Percentiles rank a stretch among this genome's conserved stretches.
Evolutionary conservation across 2,329 filamentous ascomycete species (phyloP).

Genomic region (Myrmaecium sp.): DNA sequence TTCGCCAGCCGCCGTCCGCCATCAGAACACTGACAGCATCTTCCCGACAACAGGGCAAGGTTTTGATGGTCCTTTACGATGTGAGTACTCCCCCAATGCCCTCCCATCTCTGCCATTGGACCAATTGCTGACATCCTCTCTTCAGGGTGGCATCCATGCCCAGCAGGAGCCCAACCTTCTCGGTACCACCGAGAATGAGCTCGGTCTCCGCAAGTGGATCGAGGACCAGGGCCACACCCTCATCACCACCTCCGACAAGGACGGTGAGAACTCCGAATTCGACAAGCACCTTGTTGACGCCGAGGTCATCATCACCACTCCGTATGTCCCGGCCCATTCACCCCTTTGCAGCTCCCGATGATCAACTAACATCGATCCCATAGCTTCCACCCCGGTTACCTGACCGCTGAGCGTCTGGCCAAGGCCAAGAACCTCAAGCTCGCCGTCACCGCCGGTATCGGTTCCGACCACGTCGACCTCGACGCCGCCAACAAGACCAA

Average conservation of each 20-base stretch:
- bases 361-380: conserved; percentile 4
- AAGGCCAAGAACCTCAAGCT: conserved; percentile 99
- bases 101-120: conserved; percentile 3
- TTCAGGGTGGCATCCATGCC: conserved; percentile 63
- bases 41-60: conserved; percentile 71
- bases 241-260: conserved; percentile 95
- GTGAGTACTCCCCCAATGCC: conserved; percentile 31
- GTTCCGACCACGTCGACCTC: conserved; percentile 95
- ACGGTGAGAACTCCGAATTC: conserved; percentile 80
- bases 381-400: conserved; percentile 96
- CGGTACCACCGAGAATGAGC: conserved; percentile 95
- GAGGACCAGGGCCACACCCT: conserved; percentile 94
- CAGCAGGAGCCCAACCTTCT: conserved; percentile 74
- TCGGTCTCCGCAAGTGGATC: conserved; percentile 92
- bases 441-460: conserved; percentile 91
- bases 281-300: conserved; percentile 93
- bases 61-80: conserved; percentile 88
- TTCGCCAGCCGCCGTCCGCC: conserved; percentile 29
- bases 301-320: conserved; percentile 97
- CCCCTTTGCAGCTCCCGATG: conserved; percentile 8
- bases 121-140: conserved; percentile 9
- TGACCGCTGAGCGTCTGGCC: conserved; percentile 86
- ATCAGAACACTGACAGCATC: conserved; percentile 47
- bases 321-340: conserved; percentile 36
- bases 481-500: conserved; percentile 97